Evolutionary conservation across 108 stramenopile genomes (phyloP).

Genomic region (Cylindrotheca closterium): DNA sequence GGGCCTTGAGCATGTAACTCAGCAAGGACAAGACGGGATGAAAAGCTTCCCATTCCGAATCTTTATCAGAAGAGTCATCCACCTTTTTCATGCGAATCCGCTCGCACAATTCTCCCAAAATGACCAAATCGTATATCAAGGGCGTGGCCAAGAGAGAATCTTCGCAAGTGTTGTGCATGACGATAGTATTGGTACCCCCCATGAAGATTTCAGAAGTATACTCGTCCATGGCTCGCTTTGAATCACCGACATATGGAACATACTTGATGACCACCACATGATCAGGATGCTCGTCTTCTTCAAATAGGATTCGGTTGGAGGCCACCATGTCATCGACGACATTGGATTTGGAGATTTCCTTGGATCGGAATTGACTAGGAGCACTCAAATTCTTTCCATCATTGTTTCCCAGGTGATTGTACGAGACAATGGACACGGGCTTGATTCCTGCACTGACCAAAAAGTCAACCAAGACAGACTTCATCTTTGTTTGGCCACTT

Average conservation of each 20-base stretch:
- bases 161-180: constrained; percentile 99
- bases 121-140: constrained; percentile 94
- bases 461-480: constrained; percentile 96
- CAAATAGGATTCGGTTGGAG: constrained; percentile 93
- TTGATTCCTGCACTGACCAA: constrained; percentile 97
- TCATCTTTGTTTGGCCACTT: constrained; percentile 98
- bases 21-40: constrained; percentile 94
- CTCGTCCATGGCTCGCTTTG: constrained; percentile 99
- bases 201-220: constrained; percentile 98
- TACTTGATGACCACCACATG: constrained; percentile 98
- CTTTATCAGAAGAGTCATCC: constrained; percentile 46
- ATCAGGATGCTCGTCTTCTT: constrained; percentile 96
- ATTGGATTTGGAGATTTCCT: constrained; percentile 98
- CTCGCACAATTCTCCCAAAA: constrained; percentile 92
- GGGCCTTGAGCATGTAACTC: constrained; percentile 98
- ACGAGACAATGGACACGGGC: constrained; percentile 94
- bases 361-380: constrained; percentile 96
- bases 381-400: constrained; percentile 97
- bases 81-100: constrained; percentile 86
- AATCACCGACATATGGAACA: constrained; percentile 96
- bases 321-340: constrained; percentile 99
- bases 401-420: constrained; percentile 99
- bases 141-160: constrained; percentile 96
- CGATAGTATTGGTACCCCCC: constrained; percentile 97
- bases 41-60: constrained; percentile 79